phyloP scores from a whole-genome alignment of 176 grass and related monocot genomes.

The Secale cereale region DNA sequence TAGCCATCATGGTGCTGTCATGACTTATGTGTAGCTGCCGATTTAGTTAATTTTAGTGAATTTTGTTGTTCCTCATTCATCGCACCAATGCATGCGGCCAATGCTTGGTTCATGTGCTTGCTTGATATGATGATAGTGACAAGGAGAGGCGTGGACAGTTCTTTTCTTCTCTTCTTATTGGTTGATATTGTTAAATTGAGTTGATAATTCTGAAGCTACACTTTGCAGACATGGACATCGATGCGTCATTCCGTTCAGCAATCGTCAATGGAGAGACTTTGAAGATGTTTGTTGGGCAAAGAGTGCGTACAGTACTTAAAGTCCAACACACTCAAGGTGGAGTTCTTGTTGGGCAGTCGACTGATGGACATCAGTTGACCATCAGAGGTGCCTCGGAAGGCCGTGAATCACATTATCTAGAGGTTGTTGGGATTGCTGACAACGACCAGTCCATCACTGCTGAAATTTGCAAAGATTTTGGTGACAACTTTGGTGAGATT shows the following conservation, averaged over 20 bases:
- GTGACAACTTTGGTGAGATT: conserved; percentile 65
- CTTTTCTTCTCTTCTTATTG: background rate
- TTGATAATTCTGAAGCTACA: background rate
- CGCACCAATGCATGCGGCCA: background rate
- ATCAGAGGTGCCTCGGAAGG: conserved; percentile 52
- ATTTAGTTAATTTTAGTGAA: background rate
- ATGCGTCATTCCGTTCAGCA: conserved; percentile 16
- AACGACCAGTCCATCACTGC: conserved; percentile 59
- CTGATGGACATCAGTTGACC: conserved; percentile 66
- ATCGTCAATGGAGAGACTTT: conserved; percentile 71
- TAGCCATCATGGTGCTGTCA: background rate
- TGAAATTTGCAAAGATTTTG: conserved; percentile 86
- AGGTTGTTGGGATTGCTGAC: conserved; percentile 84
- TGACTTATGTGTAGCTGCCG: background rate
- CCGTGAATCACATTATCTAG: conserved; percentile 44
- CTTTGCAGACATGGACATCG: conserved; percentile 74
- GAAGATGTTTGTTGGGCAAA: conserved; percentile 58
- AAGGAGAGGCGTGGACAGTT: background rate
- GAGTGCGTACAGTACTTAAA: conserved; percentile 75
- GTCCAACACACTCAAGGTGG: conserved; percentile 58
- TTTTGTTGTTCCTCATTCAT: background rate
- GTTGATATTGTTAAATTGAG: background rate
- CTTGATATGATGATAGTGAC: background rate
- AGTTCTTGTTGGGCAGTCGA: conserved; percentile 52
- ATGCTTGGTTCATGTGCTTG: background rate